A percentile compares a stretch with the other conserved stretches of the same genome.
phyloP scores from a whole-genome alignment of 495 filamentous ascomycete genomes.

The Tuber brumale region DNA sequence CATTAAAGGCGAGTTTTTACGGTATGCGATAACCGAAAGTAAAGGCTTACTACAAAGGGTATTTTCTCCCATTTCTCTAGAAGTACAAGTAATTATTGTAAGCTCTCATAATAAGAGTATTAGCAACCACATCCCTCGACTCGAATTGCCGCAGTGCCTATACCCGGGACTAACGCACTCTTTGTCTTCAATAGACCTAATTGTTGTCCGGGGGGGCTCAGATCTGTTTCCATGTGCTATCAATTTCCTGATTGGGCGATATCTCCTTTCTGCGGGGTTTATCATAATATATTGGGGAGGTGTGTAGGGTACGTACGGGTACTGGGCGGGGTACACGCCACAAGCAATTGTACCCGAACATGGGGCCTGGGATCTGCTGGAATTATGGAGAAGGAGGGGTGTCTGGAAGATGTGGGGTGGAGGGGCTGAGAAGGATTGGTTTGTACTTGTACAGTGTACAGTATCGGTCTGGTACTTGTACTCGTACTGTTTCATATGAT shows the following conservation, averaged over 20 bases:
- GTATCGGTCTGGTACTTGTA: too few relatives aligned
- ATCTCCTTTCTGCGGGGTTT: neutral
- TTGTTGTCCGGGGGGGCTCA: neutral
- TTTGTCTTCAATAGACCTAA: neutral
- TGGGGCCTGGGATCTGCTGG: neutral
- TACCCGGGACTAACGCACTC: neutral
- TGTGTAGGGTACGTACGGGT: neutral
- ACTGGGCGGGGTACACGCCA: neutral
- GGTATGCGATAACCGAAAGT: neutral
- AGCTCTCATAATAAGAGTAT: neutral
- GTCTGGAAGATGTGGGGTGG: neutral
- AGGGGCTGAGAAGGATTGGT: neutral
- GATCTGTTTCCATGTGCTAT: neutral
- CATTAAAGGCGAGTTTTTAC: too few relatives aligned
- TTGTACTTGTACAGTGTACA: neutral
- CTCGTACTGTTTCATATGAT: neutral
- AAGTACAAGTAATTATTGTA: neutral
- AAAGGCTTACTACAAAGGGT: neutral
- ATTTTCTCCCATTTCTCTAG: neutral
- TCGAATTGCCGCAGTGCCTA: neutral
- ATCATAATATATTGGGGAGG: neutral
- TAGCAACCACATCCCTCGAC: neutral
- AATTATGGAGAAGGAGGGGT: neutral
- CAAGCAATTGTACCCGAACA: neutral
- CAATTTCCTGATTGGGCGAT: neutral